Evolutionary conservation across 1,139 yeast genomes (phyloP).

Genomic region (Saccharomyces pastorianus): DNA sequence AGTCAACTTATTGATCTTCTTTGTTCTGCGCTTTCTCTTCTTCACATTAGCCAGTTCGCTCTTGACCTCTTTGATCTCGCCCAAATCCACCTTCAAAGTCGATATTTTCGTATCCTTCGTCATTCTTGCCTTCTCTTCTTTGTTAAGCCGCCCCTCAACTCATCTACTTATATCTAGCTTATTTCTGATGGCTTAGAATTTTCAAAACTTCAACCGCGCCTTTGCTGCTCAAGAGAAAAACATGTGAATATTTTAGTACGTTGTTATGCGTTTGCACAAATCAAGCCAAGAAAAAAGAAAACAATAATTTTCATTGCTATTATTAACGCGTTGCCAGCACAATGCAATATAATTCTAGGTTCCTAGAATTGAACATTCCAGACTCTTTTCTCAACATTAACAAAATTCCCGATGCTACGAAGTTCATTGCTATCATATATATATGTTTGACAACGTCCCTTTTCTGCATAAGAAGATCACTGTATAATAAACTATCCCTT

Average conservation of each 20-base stretch:
- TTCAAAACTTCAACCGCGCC: background rate
- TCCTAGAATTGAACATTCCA: conserved; percentile 20
- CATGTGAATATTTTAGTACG: background rate
- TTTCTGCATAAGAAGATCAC: conserved; percentile 29
- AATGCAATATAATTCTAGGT: conserved; percentile 17
- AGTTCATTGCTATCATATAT: conserved; percentile 29
- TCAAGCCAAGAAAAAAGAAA: background rate
- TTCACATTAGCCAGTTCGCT: background rate
- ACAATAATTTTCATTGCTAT: background rate
- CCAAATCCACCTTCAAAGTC: background rate
- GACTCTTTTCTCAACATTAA: conserved; percentile 13
- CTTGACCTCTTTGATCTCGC: background rate
- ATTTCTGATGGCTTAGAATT: background rate
- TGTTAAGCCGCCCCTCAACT: background rate
- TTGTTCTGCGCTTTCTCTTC: conserved; percentile 15
- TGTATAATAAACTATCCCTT: conserved; percentile 19
- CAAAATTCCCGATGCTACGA: conserved; percentile 38
- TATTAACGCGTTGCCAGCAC: background rate
- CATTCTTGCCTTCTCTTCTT: background rate
- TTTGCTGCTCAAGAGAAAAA: background rate
- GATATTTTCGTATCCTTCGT: background rate
- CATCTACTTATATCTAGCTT: background rate
- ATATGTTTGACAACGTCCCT: conserved; percentile 31
- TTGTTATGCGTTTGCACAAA: background rate
- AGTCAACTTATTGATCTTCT: conserved; percentile 24